Percentiles rank a stretch among this genome's conserved stretches.
Evolutionary conservation across 2,329 filamentous ascomycete genomes (phyloP).

Genomic region (Sporothrix pseudoabietina): DNA sequence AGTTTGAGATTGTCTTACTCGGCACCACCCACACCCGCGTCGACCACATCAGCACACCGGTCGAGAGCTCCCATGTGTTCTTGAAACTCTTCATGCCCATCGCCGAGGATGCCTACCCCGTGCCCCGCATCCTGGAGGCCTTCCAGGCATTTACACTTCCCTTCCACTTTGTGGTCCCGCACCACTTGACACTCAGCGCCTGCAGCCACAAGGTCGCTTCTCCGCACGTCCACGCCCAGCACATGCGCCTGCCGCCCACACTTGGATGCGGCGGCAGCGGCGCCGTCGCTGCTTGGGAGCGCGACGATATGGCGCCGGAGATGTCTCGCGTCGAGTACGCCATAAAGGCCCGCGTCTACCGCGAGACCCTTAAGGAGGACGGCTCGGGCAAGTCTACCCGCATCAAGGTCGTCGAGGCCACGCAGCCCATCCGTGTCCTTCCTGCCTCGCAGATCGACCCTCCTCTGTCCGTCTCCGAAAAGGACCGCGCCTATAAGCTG

Average conservation of each 20-base stretch:
- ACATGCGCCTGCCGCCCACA: constrained; percentile 57
- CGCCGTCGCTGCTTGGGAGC: constrained; percentile 49
- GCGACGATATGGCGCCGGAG: constrained; percentile 57
- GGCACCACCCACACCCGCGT: constrained; percentile 55
- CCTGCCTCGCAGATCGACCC: constrained; percentile 54
- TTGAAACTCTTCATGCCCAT: constrained; percentile 61
- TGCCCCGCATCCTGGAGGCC: constrained; percentile 51
- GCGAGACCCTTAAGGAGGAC: constrained; percentile 31
- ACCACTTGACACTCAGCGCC: constrained; percentile 58
- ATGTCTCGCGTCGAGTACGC: constrained; percentile 59
- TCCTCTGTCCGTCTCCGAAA: constrained; percentile 52
- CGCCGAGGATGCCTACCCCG: constrained; percentile 50
- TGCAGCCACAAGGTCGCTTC: constrained; percentile 55
- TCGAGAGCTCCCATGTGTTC: constrained; percentile 55
- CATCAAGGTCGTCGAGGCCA: constrained; percentile 38
- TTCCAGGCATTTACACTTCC: constrained; percentile 54
- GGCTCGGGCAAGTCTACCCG: constrained; percentile 29
- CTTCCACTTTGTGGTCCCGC: constrained; percentile 63
- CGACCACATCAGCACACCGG: constrained; percentile 54
- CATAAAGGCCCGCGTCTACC: constrained; percentile 51
- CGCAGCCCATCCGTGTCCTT: constrained; percentile 53
- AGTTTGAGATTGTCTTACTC: constrained; percentile 56
- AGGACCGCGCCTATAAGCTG: constrained; percentile 55
- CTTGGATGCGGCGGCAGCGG: constrained; percentile 38
- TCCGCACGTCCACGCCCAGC: constrained; percentile 53